Evolutionary conservation across 768 basidiomycete species (phyloP).

Genomic region (Tricholomella constricta): DNA sequence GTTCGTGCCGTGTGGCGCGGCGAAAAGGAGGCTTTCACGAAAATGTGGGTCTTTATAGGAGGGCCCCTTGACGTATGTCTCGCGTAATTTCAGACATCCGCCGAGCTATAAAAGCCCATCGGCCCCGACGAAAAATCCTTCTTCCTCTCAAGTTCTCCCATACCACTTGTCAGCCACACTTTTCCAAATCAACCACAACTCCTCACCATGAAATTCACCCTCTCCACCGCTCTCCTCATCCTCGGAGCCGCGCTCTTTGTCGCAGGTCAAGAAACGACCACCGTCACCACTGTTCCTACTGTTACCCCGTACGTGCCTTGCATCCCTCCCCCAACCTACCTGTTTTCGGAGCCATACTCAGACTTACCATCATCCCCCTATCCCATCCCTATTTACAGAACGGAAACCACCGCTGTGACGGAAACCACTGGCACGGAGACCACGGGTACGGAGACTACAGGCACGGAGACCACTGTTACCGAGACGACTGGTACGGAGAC

Average conservation of each 20-base stretch:
- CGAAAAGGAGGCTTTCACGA: neutral
- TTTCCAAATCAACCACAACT: neutral
- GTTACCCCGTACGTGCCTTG: no score
- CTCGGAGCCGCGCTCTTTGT: slow-evolving; percentile 1
- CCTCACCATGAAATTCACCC: slow-evolving; percentile 4
- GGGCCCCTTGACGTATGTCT: neutral
- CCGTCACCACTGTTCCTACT: neutral
- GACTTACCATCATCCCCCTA: no score
- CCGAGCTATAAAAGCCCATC: neutral
- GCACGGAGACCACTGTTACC: no score
- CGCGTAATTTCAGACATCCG: neutral
- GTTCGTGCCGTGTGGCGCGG: neutral
- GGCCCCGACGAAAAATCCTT: neutral
- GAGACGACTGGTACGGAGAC: neutral
- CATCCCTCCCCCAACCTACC: no score
- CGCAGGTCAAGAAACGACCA: neutral
- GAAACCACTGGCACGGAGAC: no score
- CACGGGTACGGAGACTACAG: no score
- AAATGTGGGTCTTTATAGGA: no score
- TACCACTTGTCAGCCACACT: neutral
- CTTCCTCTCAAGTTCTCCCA: neutral
- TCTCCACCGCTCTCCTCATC: neutral
- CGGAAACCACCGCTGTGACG: no score
- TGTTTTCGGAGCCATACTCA: no score
- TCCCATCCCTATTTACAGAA: no score